Conservation (phyloP, 2,329 filamentous ascomycete genomes). For the Fusarium pilosicola region DNA sequence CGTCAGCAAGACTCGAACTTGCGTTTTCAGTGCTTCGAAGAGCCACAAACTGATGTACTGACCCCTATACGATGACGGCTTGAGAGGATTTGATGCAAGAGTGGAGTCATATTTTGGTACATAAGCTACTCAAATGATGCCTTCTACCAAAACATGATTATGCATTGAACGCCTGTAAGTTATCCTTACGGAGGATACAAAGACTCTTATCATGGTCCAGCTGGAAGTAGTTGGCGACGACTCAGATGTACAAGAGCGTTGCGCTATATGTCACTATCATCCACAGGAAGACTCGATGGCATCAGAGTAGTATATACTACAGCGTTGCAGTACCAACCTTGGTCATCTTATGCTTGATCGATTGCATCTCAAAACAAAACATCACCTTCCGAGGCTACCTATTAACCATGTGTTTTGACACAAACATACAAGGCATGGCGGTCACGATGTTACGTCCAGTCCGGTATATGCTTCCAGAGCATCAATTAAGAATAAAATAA, state of each 20-base stretch:
- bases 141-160: too few species aligned
- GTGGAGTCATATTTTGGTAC: fast-evolving
- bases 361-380: neutral
- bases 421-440: neutral
- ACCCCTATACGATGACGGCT: conserved; percentile 40
- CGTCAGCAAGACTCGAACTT: conserved; percentile 41
- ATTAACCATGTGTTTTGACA: too few species aligned
- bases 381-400: neutral
- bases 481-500: conserved; percentile 1
- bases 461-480: conserved; percentile 12
- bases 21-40: conserved; percentile 37
- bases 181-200: neutral
- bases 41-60: conserved; percentile 39
- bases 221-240: too few species aligned
- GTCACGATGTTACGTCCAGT: neutral
- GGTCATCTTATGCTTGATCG: neutral
- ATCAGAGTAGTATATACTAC: neutral
- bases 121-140: fast-evolving
- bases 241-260: too few species aligned
- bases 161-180: neutral
- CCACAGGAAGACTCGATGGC: neutral
- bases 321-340: neutral
- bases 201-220: neutral
- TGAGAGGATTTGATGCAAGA: neutral
- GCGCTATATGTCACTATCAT: too few species aligned